Conservation (phyloP, 1,284 basidiomycete species). For the Puccinia coronata region DNA sequence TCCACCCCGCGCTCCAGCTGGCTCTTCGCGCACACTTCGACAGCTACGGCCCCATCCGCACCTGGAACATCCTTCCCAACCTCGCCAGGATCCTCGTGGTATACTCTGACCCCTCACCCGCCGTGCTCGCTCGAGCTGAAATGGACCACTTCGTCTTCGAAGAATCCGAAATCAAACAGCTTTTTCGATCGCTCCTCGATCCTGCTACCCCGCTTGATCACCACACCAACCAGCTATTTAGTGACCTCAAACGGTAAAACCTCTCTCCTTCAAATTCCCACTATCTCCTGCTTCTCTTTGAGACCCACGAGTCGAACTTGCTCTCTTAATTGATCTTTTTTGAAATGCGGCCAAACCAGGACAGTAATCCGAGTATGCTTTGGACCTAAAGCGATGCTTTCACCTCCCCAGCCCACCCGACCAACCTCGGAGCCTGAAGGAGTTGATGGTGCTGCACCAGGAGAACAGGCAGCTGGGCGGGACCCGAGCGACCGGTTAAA, state of each 20-base stretch:
- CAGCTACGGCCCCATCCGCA: constrained; percentile 22
- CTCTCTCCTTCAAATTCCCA: too few relatives aligned
- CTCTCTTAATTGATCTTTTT: background rate
- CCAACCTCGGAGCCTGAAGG: background rate
- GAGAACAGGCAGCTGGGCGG: background rate
- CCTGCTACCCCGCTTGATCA: background rate
- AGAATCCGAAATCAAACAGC: constrained; percentile 20
- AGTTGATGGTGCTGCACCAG: constrained; percentile 66
- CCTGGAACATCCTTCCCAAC: constrained; percentile 24
- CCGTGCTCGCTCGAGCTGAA: constrained; percentile 12
- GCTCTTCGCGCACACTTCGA: constrained; percentile 36
- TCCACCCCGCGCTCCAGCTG: constrained; percentile 33
- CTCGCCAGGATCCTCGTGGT: constrained; percentile 36
- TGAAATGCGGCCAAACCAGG: background rate
- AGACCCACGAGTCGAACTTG: too few relatives aligned
- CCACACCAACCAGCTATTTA: background rate
- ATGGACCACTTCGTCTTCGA: constrained; percentile 43
- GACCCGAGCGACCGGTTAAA: constrained; percentile 63
- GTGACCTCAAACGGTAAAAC: background rate
- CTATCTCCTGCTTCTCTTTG: background rate
- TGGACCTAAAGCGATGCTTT: constrained; percentile 4
- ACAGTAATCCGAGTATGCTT: constrained; percentile 39
- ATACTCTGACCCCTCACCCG: constrained; percentile 7
- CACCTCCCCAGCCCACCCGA: background rate
- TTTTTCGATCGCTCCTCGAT: constrained; percentile 7